Percentiles rank a stretch among this genome's conserved stretches.
These are phyloP conservation scores for Kluyveromyces nonfermentans DNA, from an alignment of 805 yeast species.

Conservation along the genomic window DNA sequence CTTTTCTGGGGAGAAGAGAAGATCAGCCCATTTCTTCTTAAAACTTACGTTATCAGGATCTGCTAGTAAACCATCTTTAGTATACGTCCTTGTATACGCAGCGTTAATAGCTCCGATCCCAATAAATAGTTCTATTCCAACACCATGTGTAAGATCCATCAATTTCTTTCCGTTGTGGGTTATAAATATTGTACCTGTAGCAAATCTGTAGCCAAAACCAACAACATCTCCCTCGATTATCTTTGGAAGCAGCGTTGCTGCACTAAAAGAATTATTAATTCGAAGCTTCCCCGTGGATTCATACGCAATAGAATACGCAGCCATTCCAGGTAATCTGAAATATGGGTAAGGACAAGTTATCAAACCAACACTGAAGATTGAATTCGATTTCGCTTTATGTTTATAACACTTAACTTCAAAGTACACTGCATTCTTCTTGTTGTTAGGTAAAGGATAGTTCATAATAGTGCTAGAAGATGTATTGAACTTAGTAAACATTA, in stretches of 20 bases:
- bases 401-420: conserved; percentile 52
- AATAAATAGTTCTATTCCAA: conserved; percentile 37
- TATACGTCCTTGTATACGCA: conserved; percentile 30
- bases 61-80: conserved; percentile 27
- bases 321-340: conserved; percentile 67
- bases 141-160: conserved; percentile 68
- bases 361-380: conserved; percentile 55
- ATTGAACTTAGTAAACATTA: conserved; percentile 24
- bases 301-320: conserved; percentile 59
- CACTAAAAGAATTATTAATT: conserved; percentile 50
- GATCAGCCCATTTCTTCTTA: conserved; percentile 19
- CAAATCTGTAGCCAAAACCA: conserved; percentile 80
- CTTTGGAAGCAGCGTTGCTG: conserved; percentile 32
- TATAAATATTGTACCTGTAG: conserved; percentile 79
- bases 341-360: conserved; percentile 67
- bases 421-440: conserved; percentile 57
- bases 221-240: conserved; percentile 81
- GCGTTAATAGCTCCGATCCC: conserved; percentile 33
- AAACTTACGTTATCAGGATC: conserved; percentile 27
- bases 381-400: conserved; percentile 28
- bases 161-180: conserved; percentile 90
- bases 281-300: conserved; percentile 66
- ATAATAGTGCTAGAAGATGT: conserved; percentile 26
- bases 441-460: conserved; percentile 31
- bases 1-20: conserved; percentile 15